Base-by-base conservation (phyloP, 164 flowering plant genomes). In the Aristolochia contorta region DNA sequence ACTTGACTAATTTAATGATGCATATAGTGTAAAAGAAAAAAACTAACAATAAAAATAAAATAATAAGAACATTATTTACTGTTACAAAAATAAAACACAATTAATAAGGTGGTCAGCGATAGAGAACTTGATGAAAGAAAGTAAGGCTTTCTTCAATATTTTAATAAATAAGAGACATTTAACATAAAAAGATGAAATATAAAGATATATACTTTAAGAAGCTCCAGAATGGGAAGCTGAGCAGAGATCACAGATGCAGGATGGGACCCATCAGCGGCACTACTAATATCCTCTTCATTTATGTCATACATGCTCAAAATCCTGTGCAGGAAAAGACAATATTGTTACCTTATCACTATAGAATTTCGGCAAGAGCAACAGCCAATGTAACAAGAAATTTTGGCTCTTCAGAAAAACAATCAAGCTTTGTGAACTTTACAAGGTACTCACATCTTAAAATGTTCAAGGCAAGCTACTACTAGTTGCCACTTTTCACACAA, bases 401-500 rank as follows among this genome's bases (percentile, higher is more conserved):
- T 22, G 16, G 54, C 21, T 50, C 2, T 53, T 53, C 56, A 22
- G 30, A 53, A 16, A 16, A 10, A 58, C 16, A 56, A 61, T 22
- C 30, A 37, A 37, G 43, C 43, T 37, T 37, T 10, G 7, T 37
- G 43, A 4, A 37, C 30, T 27, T 27, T 27, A 27, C 43, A 37
- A 37, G 43, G 37, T 23, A 79, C 99, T 78, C 72, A 91, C 99
- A 86, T 82, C 62, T 71, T 82, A 69, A 94, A 94, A 79, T 94
- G 97, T 41, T 85, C 78, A 69, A 94, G 96, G 77, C 97, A 86
- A 61, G 91, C 85, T 74, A 86, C 79, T 66, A 84, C 96, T 67
- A 94, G 72, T 65, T 89, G 91, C 99, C 99, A 94, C 67, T 89
- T 94, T 77, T 94, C 99, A 63, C 78, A 74, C n/a, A 86, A 84